Evolutionary conservation across 1,284 basidiomycete species (phyloP).

Genomic region (Microstroma glucosiphilum): DNA sequence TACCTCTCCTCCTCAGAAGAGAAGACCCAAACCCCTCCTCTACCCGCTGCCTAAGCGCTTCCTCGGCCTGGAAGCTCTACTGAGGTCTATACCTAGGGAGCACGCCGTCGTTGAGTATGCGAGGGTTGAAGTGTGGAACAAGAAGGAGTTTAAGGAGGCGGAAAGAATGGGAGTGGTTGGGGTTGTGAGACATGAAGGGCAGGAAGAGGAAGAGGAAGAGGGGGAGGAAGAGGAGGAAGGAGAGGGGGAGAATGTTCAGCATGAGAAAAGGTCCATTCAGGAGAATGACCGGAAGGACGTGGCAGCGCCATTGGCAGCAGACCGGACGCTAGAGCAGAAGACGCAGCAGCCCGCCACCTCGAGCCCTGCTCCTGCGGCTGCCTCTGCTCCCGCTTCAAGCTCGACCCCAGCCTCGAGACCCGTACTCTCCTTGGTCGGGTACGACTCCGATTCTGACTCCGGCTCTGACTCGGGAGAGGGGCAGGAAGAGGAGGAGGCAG

Average conservation of each 20-base stretch:
- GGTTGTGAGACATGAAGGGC: neutral
- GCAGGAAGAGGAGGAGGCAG: neutral
- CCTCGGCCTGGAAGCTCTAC: neutral
- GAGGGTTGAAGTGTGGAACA: neutral
- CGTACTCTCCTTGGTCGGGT: neutral
- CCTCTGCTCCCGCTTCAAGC: neutral
- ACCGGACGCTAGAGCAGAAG: too few relatives aligned
- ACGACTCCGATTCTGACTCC: neutral
- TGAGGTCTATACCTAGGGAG: neutral
- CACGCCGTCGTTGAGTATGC: conserved; percentile 5
- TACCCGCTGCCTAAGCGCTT: neutral
- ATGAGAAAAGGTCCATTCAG: too few relatives aligned
- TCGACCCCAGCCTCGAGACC: neutral
- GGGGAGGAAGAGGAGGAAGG: neutral
- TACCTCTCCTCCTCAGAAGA: neutral
- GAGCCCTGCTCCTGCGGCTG: neutral
- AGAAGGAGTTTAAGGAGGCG: neutral
- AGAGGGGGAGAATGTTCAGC: neutral
- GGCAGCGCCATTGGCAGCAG: too few relatives aligned
- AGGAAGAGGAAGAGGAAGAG: neutral
- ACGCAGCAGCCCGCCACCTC: too few relatives aligned
- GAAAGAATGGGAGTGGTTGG: neutral
- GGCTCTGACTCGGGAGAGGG: neutral
- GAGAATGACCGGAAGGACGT: neutral
- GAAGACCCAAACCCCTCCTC: neutral